Percentiles rank a stretch among this genome's conserved stretches.
phyloP scores from a whole-genome alignment of 2,329 filamentous ascomycete genomes.

The Leptographium procerum region DNA sequence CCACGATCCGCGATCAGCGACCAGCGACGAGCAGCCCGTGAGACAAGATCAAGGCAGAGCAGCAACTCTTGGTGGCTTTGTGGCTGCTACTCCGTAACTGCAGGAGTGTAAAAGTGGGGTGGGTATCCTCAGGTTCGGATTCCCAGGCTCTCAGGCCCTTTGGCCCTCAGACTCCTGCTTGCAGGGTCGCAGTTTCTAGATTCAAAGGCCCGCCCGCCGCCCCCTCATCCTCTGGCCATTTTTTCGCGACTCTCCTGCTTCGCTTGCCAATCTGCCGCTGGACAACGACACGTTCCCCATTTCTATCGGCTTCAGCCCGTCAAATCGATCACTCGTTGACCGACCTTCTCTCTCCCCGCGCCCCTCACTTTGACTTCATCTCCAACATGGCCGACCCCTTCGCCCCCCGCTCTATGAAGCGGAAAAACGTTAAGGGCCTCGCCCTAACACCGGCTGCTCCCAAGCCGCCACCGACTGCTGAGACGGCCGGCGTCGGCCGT shows the following conservation, averaged over 20 bases:
- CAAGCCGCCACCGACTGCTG: constrained; percentile 59
- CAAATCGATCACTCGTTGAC: background rate
- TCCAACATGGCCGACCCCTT: constrained; percentile 49
- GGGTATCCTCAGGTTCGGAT: background rate
- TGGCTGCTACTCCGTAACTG: no score
- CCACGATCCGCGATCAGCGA: no score
- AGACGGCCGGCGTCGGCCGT: constrained; percentile 45
- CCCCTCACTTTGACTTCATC: background rate
- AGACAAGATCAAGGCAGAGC: background rate
- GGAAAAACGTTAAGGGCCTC: constrained; percentile 94
- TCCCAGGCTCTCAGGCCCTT: background rate
- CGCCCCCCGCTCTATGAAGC: constrained; percentile 77
- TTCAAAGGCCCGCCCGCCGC: background rate
- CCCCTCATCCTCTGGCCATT: background rate
- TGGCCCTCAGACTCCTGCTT: background rate
- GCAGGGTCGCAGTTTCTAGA: constrained; percentile 1
- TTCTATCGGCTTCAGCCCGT: background rate
- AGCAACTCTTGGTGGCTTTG: background rate
- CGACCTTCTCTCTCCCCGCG: background rate
- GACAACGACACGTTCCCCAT: background rate
- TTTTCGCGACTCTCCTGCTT: background rate
- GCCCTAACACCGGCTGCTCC: constrained; percentile 71
- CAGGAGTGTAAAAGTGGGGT: background rate
- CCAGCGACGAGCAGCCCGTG: background rate
- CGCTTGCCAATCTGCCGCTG: background rate